Base-by-base conservation (phyloP, 2,329 filamentous ascomycete species). In the Dendrostoma leiphaemia region DNA sequence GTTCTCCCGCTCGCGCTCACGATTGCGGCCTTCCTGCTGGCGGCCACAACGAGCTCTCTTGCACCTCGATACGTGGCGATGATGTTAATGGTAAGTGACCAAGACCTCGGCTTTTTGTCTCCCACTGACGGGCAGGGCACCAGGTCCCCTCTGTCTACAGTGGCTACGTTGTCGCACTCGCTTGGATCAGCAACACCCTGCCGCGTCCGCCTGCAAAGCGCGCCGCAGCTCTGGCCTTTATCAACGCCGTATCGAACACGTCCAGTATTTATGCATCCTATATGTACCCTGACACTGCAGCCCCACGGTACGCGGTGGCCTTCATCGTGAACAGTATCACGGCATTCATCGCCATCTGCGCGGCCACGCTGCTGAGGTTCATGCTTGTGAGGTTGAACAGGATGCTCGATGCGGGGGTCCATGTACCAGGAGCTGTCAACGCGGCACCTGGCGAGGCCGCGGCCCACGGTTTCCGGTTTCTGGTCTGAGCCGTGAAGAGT, bases 121-220 rank as follows among this genome's bases (percentile, higher is more conserved):
- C 8, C 37, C 57, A 23, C 43, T 43, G 59, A 53, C 23, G 2
- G 1, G 12, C 21, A n/a, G 21, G 15, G 17, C 4, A 17, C 28
- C 44, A 73, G 73, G 72, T 82, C 2, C 76, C 82, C 0, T 81
- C 83, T 0, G 73, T 86, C 3, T 89, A 88, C 63, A 79, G 80
- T 1, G 81, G 82, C 45, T 90, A 85, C 64, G 87, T 88, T 1
- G 85, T 89, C 1, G 78, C 78, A 1, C 73, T 90, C 4, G 81
- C 85, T 2, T 94, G 89, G 89, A 90, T 92, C 59, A 84, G 81
- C 44, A 90, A 88, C 65, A 87, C 85, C 1, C 77, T 93, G 48
- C 88, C 89, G 0, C 81, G 89, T 5, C 89, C 90, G 3, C 86
- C 88, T 0, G 84, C 88, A 2, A 92, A 92, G 72, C 81, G 88